These are phyloP conservation scores for Echeveria elegans DNA, from an alignment of 164 flowering plant species.

Conservation along the genomic window DNA sequence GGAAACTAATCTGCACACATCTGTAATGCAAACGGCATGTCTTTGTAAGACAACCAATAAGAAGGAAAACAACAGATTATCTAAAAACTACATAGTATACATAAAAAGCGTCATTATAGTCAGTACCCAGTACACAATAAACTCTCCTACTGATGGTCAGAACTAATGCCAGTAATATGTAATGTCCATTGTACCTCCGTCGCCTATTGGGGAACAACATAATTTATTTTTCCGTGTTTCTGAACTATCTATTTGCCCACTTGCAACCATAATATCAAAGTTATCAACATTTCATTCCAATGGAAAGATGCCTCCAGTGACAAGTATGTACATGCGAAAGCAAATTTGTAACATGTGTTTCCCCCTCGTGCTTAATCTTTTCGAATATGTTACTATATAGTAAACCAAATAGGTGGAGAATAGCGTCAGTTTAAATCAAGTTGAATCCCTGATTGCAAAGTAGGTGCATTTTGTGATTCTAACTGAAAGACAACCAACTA, in stretches of 20 bases:
- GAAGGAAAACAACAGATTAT: too few relatives aligned
- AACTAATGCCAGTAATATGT: too few relatives aligned
- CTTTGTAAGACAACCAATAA: background rate
- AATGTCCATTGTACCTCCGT: too few relatives aligned
- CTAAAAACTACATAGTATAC: too few relatives aligned
- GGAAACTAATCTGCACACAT: background rate
- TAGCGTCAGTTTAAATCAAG: background rate
- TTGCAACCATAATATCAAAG: too few relatives aligned
- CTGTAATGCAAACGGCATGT: background rate
- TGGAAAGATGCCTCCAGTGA: background rate
- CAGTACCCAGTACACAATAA: too few relatives aligned
- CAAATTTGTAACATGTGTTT: background rate
- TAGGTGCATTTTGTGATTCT: background rate
- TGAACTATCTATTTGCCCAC: too few relatives aligned
- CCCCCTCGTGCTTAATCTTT: background rate
- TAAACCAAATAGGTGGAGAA: background rate
- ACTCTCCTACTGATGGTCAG: too few relatives aligned
- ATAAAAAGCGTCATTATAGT: too few relatives aligned
- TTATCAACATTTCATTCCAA: too few relatives aligned
- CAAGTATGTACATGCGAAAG: background rate
- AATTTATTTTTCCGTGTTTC: background rate
- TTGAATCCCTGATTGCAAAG: background rate
- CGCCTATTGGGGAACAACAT: background rate
- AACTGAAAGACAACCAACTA: conserved; percentile 9
- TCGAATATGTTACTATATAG: background rate